A percentile compares a stretch with the other conserved stretches of the same genome.
phyloP scores from a whole-genome alignment of 176 grass and related monocot genomes.

The Carex pumila region DNA sequence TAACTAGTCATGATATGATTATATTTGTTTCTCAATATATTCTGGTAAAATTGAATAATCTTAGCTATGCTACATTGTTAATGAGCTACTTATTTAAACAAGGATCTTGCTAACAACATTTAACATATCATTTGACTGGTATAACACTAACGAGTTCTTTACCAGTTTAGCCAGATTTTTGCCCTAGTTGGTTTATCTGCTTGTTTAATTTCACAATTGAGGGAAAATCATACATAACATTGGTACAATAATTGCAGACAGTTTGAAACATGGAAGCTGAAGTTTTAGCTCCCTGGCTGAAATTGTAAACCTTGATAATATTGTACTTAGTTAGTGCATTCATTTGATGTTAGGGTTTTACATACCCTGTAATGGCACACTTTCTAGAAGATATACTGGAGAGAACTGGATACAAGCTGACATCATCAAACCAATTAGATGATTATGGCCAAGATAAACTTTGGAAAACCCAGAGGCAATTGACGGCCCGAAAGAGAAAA shows the following conservation, averaged over 20 bases:
- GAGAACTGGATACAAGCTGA: conserved; percentile 86
- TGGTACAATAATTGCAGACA: neutral
- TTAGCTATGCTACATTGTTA: neutral
- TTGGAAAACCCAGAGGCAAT: conserved; percentile 92
- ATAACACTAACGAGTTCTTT: neutral
- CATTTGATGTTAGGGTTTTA: conserved; percentile 57
- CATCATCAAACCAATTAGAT: conserved; percentile 86
- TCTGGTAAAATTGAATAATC: neutral
- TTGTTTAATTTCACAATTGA: conserved; percentile 9
- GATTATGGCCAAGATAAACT: conserved; percentile 99
- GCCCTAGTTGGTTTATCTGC: neutral
- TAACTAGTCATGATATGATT: neutral
- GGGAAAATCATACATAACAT: neutral
- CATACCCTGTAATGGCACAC: conserved; percentile 80
- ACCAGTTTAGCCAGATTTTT: neutral
- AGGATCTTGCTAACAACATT: neutral
- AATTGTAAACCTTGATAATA: conserved; percentile 6
- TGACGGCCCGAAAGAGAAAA: conserved; percentile 85
- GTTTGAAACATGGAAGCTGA: neutral
- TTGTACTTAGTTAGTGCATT: conserved; percentile 15
- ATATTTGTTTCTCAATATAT: neutral
- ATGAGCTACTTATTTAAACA: neutral
- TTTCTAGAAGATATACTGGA: conserved; percentile 99
- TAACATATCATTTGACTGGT: neutral
- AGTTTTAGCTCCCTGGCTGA: neutral